phyloP scores from a whole-genome alignment of 1,284 basidiomycete genomes.

The Ganoderma lucidum region DNA sequence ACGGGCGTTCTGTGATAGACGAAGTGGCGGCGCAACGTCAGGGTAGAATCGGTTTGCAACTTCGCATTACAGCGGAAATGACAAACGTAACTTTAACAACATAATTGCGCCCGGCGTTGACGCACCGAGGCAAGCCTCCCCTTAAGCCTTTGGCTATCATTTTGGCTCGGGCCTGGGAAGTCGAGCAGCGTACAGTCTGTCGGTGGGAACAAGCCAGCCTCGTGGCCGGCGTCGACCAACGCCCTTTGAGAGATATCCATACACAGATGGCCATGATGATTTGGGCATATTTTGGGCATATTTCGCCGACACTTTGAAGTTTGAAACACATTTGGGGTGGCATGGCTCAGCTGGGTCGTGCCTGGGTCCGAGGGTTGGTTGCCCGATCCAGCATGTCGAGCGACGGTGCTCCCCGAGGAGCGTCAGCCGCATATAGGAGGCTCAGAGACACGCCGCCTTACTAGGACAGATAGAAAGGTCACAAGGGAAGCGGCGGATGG shows the following conservation, averaged over 20 bases:
- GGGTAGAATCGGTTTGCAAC: neutral
- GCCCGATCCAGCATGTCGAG: constrained; percentile 10
- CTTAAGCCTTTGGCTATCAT: neutral
- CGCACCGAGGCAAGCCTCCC: neutral
- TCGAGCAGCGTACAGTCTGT: neutral
- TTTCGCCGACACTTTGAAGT: neutral
- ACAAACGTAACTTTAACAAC: neutral
- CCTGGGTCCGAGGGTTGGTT: constrained; percentile 9
- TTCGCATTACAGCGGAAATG: constrained; percentile 1
- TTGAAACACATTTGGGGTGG: neutral
- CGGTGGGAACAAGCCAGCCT: neutral
- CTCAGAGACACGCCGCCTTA: neutral
- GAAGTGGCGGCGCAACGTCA: neutral
- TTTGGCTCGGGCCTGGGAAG: constrained; percentile 5
- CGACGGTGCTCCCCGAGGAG: neutral
- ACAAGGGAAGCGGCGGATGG: neutral
- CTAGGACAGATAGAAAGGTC: constrained; percentile 1
- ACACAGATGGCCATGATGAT: neutral
- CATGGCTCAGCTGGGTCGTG: neutral
- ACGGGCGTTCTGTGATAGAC: neutral
- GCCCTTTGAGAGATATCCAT: constrained; percentile 1
- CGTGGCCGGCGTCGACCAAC: neutral
- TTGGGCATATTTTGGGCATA: neutral
- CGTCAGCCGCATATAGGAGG: neutral
- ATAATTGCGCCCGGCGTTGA: neutral